Evolutionary conservation across 441 rosid species (phyloP), one percentile per base, ranked within the genome.

Genomic region (Omphalea diandra): DNA sequence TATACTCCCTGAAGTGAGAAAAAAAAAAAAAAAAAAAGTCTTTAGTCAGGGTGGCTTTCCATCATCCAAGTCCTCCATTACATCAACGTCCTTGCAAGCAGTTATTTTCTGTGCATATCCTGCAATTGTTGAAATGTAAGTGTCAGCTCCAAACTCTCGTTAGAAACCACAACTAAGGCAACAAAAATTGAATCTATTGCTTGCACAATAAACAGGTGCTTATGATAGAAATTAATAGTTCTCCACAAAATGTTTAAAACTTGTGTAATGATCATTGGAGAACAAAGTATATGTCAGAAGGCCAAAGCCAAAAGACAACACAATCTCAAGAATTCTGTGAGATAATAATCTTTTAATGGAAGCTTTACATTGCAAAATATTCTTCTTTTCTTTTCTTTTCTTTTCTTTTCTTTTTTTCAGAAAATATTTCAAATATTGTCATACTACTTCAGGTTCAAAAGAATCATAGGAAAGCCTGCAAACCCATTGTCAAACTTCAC

Each of bases 41-140:
- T 58, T 10, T 12, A 65, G 61, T 88, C 90, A 88, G 27, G 83
- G 83, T 3, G 92, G 89, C 71, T 82, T 82, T 76, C 95, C 95
- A 47, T 88, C 81, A 59, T 90, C 98, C 84, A 86, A 70, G 65
- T 91, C 90, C 82, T 86, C 94, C 97, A 91, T 94, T 53, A 85
- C 81, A 27, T 83, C 94, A 69, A 91, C 90, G 80, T 90, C 94
- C 63, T 77, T 85, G 62, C 97, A 89, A 72, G 93, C 84, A 72
- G 97, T 94, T 78, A 94, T 87, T 81, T 90, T 91, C 79, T 94
- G 97, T 80, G 91, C 95, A 59, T 90, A 94, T 67, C 97, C 97
- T 94, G 90, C 80, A 75, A 73, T 44, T 10, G 74, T 26, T 41
- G 36, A 40, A 59, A 32, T 57, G 49, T 9, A 55, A 24, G 50